phyloP scores from a whole-genome alignment of 768 basidiomycete genomes.

The Naganishia vaughanmartiniae region DNA sequence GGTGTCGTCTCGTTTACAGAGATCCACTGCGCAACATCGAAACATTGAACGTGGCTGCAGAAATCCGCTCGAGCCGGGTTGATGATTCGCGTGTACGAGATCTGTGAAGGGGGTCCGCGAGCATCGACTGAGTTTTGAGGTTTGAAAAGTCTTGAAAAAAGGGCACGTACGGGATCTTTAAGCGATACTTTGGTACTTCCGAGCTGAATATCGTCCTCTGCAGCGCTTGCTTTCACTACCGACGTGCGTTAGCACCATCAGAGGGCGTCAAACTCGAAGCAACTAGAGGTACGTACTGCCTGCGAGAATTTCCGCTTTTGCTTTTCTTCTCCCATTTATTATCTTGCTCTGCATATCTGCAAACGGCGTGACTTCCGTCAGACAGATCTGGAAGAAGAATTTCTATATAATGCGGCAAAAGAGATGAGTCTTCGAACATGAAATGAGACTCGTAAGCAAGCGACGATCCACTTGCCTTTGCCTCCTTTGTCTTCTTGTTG shows the following conservation, averaged over 20 bases:
- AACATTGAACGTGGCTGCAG: slow-evolving; percentile 90
- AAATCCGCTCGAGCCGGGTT: slow-evolving; percentile 80
- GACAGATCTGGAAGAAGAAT: slow-evolving; percentile 78
- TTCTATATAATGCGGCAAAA: slow-evolving; percentile 43
- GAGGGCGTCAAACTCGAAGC: slow-evolving; percentile 24
- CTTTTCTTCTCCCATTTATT: slow-evolving; percentile 65
- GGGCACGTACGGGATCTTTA: slow-evolving; percentile 78
- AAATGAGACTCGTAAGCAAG: slow-evolving; percentile 14
- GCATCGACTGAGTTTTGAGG: neutral
- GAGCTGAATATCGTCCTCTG: slow-evolving; percentile 83
- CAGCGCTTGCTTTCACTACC: slow-evolving; percentile 62
- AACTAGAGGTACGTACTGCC: slow-evolving; percentile 60
- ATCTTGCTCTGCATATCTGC: slow-evolving; percentile 68
- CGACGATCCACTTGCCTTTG: slow-evolving; percentile 43
- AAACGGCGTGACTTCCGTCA: slow-evolving; percentile 74
- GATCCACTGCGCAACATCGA: slow-evolving; percentile 91
- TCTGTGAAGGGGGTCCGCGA: slow-evolving; percentile 52
- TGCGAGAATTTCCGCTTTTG: slow-evolving; percentile 63
- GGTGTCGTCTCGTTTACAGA: slow-evolving; percentile 94
- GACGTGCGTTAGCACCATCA: neutral
- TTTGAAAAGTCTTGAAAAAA: neutral
- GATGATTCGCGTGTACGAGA: slow-evolving; percentile 80
- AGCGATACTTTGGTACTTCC: slow-evolving; percentile 85
- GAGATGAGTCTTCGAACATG: neutral
- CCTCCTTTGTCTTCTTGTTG: slow-evolving; percentile 51